Conservation (phyloP, 2,329 filamentous ascomycete genomes). For the Hymenoscyphus fraxineus region DNA sequence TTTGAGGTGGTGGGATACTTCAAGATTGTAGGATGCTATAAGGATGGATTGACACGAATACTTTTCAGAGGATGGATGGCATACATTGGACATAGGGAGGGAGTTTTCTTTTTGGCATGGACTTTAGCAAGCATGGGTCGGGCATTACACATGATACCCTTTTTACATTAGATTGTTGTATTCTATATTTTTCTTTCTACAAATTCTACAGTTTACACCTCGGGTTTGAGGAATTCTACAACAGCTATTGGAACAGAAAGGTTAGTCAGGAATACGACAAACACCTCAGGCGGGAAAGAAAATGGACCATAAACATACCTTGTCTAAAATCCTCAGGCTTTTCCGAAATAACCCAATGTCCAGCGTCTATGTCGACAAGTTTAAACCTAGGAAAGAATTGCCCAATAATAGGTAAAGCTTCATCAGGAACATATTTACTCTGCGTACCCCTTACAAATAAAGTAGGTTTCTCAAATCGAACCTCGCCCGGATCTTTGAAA, state of each 20-base stretch:
- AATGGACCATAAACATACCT: slow-evolving; percentile 50
- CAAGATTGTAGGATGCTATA: not conserved
- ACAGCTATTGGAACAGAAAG: slow-evolving; percentile 45
- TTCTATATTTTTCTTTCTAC: slow-evolving; percentile 27
- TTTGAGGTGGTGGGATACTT: not conserved
- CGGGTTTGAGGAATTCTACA: slow-evolving; percentile 55
- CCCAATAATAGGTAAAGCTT: slow-evolving; percentile 73
- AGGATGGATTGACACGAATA: slow-evolving; percentile 5
- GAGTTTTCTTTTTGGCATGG: not conserved
- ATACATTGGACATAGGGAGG: slow-evolving; percentile 1
- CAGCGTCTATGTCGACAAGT: slow-evolving; percentile 69
- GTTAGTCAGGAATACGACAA: not conserved
- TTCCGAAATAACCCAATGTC: slow-evolving; percentile 90
- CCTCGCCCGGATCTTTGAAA: slow-evolving; percentile 66
- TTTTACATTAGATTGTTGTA: slow-evolving; percentile 32
- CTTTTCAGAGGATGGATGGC: not conserved
- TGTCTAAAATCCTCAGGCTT: slow-evolving; percentile 73
- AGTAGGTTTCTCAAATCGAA: slow-evolving; percentile 70
- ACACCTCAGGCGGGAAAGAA: not conserved
- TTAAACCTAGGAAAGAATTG: slow-evolving; percentile 78
- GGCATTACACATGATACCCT: slow-evolving; percentile 32
- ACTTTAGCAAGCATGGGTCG: slow-evolving; percentile 18
- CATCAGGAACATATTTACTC: slow-evolving; percentile 77
- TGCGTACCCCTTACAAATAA: slow-evolving; percentile 76
- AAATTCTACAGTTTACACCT: slow-evolving; percentile 38